Conservation (phyloP, 192 early-diverging fungal genomes). For the Rhizophagus clarus region DNA sequence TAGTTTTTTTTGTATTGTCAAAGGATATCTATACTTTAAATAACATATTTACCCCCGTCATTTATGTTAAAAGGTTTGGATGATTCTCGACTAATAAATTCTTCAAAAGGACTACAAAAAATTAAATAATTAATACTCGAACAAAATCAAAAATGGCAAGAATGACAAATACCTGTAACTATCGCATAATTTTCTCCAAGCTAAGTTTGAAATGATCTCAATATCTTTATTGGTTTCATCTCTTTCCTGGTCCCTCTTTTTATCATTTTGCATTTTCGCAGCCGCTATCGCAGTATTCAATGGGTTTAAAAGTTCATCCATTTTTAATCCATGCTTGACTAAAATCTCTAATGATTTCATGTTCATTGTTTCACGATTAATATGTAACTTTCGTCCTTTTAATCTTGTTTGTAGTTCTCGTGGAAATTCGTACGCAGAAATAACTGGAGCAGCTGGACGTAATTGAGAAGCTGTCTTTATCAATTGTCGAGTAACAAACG, state of each 20-base stretch:
- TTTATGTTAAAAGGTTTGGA: neutral
- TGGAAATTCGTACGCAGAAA: neutral
- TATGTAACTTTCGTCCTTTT: neutral
- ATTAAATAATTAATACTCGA: neutral
- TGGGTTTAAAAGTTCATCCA: conserved; percentile 1
- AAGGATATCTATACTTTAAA: too few species aligned
- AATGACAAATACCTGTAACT: neutral
- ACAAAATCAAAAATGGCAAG: neutral
- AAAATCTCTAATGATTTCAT: conserved; percentile 14
- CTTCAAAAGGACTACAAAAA: neutral
- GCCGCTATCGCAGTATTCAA: neutral
- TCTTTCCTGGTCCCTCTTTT: neutral
- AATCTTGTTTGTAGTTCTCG: neutral
- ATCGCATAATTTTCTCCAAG: neutral
- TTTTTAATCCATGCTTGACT: neutral
- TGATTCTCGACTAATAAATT: neutral
- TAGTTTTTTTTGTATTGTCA: too few species aligned
- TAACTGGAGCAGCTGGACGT: too few species aligned
- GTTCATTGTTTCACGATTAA: conserved; percentile 1
- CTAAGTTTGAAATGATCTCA: neutral
- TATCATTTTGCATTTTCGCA: neutral
- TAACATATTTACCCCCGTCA: neutral
- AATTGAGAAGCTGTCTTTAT: neutral
- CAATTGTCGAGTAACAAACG: conserved; percentile 12
- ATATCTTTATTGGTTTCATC: neutral